phyloP scores from a whole-genome alignment of 495 filamentous ascomycete species.

The Trichoderma reesei region DNA sequence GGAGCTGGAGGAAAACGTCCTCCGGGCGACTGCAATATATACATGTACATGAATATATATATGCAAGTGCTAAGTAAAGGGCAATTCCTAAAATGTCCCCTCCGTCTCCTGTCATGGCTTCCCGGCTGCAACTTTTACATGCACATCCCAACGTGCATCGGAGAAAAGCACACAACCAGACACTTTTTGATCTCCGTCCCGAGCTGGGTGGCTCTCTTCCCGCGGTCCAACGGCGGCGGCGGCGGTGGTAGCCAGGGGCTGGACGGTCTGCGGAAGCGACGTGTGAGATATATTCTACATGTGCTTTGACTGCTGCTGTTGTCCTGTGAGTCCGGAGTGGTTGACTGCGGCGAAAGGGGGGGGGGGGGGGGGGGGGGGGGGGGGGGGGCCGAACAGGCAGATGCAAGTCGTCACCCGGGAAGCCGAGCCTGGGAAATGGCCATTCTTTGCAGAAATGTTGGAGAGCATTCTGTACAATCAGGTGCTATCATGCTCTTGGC shows the following conservation, averaged over 20 bases:
- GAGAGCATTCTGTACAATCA: constrained; percentile 28
- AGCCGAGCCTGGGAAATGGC: constrained; percentile 19
- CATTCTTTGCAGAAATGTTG: constrained; percentile 38
- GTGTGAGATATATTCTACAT: too few species aligned
- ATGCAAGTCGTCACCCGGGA: neutral
- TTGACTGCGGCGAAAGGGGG: neutral
- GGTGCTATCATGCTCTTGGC: neutral
- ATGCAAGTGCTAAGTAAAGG: neutral
- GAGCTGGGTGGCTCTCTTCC: constrained; percentile 32
- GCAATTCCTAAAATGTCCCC: too few species aligned
- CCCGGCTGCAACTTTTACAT: constrained; percentile 23
- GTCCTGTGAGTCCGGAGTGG: neutral
- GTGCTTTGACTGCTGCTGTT: too few species aligned
- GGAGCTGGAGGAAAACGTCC: constrained; percentile 45
- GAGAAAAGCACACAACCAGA: constrained; percentile 42
- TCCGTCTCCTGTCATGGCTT: too few species aligned
- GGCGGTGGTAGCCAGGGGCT: constrained; percentile 35
- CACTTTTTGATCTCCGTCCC: constrained; percentile 26
- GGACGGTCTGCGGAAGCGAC: constrained; percentile 32
- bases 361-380: neutral
- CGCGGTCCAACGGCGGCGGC: constrained; percentile 36
- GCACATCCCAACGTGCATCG: constrained; percentile 50
- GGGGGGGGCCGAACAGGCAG: too few species aligned
- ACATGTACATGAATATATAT: neutral
- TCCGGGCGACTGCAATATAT: constrained; percentile 40